These are phyloP conservation scores for Nemania diffusa DNA, from an alignment of 2,329 filamentous ascomycete genomes.

Conservation along the genomic window DNA sequence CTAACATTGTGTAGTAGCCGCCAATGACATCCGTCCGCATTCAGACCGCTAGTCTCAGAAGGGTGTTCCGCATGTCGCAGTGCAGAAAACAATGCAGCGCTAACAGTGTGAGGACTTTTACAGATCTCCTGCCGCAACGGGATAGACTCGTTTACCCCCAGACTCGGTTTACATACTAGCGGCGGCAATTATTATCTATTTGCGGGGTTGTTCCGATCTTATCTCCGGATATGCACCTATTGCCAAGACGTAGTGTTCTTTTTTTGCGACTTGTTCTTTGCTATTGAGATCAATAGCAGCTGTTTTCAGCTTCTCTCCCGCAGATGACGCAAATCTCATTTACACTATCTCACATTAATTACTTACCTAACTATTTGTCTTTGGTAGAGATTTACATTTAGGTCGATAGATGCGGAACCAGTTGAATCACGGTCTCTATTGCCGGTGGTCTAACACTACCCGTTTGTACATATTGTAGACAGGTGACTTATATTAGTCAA, in stretches of 20 bases:
- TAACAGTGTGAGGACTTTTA: slow-evolving; percentile 13
- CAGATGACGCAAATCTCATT: no score
- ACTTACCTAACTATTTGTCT: no score
- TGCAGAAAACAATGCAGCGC: slow-evolving; percentile 4
- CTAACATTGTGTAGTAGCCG: neutral
- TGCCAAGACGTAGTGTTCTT: slow-evolving; percentile 4
- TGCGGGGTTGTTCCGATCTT: slow-evolving; percentile 21
- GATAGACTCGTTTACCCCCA: slow-evolving; percentile 23
- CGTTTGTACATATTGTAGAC: no score
- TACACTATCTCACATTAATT: no score
- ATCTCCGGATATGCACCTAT: neutral
- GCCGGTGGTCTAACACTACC: no score
- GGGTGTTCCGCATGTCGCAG: neutral
- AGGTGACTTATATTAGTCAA: no score
- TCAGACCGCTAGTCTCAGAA: slow-evolving; percentile 11
- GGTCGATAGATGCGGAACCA: no score
- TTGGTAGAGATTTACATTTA: no score
- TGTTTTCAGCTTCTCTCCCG: neutral
- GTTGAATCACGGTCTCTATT: no score
- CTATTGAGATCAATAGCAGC: neutral
- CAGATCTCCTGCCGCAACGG: slow-evolving; percentile 28
- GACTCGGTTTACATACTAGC: slow-evolving; percentile 19
- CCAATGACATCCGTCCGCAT: neutral
- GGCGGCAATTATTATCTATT: slow-evolving; percentile 1
- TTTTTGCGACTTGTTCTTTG: neutral